Percentiles rank a stretch among this genome's conserved stretches.
Evolutionary conservation across 768 basidiomycete genomes (phyloP).

Genomic region (Tylopilus vinaceipallidus): DNA sequence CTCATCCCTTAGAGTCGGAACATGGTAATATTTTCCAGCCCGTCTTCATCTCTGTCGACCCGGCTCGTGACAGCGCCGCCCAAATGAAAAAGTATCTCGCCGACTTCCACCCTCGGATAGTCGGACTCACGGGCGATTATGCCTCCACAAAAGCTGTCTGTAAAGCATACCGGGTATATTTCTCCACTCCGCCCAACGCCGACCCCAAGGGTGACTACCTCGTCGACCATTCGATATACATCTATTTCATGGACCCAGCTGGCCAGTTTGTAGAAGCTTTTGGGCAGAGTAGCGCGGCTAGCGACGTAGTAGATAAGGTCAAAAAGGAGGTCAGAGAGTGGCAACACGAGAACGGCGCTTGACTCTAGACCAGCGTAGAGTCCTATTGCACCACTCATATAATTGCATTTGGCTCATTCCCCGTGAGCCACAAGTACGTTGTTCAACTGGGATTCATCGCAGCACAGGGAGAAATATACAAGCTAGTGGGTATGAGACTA

Average conservation of each 20-base stretch:
- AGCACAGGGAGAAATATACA: slow-evolving; percentile 10
- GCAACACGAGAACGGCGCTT: slow-evolving; percentile 36
- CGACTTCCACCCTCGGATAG: slow-evolving; percentile 90
- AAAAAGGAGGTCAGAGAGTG: slow-evolving; percentile 47
- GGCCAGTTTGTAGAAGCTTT: slow-evolving; percentile 97
- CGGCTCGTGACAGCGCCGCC: slow-evolving; percentile 75
- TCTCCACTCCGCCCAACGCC: slow-evolving; percentile 90
- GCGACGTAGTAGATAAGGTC: slow-evolving; percentile 66
- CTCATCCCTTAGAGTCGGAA: slow-evolving; percentile 54
- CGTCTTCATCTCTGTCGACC: slow-evolving; percentile 95
- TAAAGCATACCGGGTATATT: slow-evolving; percentile 97
- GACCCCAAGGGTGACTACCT: slow-evolving; percentile 92
- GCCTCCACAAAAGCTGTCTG: slow-evolving; percentile 81
- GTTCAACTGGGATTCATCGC: neutral
- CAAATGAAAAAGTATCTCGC: slow-evolving; percentile 62
- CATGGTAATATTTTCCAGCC: slow-evolving; percentile 77
- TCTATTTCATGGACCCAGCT: slow-evolving; percentile 96
- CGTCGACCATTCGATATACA: slow-evolving; percentile 95
- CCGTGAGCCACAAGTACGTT: slow-evolving; percentile 12
- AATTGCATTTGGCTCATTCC: slow-evolving; percentile 16
- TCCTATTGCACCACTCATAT: slow-evolving; percentile 9
- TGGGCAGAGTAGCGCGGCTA: slow-evolving; percentile 73
- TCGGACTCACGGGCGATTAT: slow-evolving; percentile 89
- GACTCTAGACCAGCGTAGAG: slow-evolving; percentile 21
- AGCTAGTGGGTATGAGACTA: slow-evolving; percentile 13